Evolutionary conservation across 305 asterid genomes (phyloP).

Genomic region (Nicotiana rustica): DNA sequence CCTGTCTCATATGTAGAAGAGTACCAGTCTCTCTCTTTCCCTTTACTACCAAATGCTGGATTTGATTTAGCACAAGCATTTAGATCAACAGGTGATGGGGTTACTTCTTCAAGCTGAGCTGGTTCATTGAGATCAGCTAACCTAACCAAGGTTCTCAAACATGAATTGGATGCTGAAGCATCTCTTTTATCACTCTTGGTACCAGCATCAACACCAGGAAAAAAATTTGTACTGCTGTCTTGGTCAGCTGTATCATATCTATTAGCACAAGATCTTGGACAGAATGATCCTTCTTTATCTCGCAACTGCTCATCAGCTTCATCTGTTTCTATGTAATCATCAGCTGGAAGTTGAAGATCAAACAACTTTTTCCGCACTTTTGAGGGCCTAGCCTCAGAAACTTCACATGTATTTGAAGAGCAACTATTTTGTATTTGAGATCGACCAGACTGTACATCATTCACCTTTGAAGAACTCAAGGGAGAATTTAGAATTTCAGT

Average conservation of each 20-base stretch:
- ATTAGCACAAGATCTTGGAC: slow-evolving; percentile 19
- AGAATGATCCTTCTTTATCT: slow-evolving; percentile 5
- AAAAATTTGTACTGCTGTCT: background rate
- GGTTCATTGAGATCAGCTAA: slow-evolving; percentile 79
- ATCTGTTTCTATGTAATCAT: slow-evolving; percentile 72
- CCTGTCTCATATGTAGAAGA: slow-evolving; percentile 69
- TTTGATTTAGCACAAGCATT: slow-evolving; percentile 50
- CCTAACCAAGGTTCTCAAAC: slow-evolving; percentile 15
- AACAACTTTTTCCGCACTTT: slow-evolving; percentile 84
- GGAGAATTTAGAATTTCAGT: slow-evolving; percentile 67
- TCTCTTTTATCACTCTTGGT: slow-evolving; percentile 4
- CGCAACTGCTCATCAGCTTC: slow-evolving; percentile 53
- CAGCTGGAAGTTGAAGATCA: slow-evolving; percentile 92
- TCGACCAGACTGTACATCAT: slow-evolving; percentile 50
- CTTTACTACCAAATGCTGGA: slow-evolving; percentile 50
- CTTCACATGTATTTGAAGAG: slow-evolving; percentile 55
- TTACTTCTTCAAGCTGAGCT: slow-evolving; percentile 62
- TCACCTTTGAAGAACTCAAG: slow-evolving; percentile 74
- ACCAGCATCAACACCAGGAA: background rate
- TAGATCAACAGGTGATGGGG: slow-evolving; percentile 53
- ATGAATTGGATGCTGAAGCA: slow-evolving; percentile 28
- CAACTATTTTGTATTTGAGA: slow-evolving; percentile 54
- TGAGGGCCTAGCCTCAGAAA: slow-evolving; percentile 68
- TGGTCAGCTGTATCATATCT: background rate
- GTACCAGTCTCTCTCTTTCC: slow-evolving; percentile 58